These are phyloP conservation scores for Boletus rubescentipes DNA, from an alignment of 768 basidiomycete species.

Conservation along the genomic window DNA sequence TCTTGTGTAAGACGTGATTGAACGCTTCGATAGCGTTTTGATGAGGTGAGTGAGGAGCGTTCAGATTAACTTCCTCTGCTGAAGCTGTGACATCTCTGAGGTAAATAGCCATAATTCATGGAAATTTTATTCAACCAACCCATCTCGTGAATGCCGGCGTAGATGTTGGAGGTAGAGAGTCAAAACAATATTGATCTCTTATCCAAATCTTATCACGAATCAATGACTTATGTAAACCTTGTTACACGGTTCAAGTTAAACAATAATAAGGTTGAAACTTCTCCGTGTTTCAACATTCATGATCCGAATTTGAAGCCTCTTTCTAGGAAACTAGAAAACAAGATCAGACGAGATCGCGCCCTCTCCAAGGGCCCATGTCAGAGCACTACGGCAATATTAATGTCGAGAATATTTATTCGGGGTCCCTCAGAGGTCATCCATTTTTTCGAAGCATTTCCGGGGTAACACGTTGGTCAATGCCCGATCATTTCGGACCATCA, in stretches of 20 bases:
- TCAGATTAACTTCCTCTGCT: slow-evolving; percentile 54
- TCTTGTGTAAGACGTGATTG: slow-evolving; percentile 46
- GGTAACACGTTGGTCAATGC: background rate
- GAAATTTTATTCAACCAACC: slow-evolving; percentile 19
- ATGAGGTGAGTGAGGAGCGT: slow-evolving; percentile 58
- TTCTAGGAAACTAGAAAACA: slow-evolving; percentile 2
- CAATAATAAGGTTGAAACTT: slow-evolving; percentile 28
- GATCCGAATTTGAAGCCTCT: slow-evolving; percentile 16
- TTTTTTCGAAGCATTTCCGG: slow-evolving; percentile 16
- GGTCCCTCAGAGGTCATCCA: slow-evolving; percentile 11
- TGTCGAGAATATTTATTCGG: slow-evolving; percentile 15
- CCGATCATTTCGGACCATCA: slow-evolving; percentile 8
- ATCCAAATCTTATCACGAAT: slow-evolving; percentile 22
- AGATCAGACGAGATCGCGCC: slow-evolving; percentile 4
- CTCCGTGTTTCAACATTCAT: slow-evolving; percentile 28
- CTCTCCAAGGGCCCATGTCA: background rate
- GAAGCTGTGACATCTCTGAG: slow-evolving; percentile 45
- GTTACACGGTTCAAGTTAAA: slow-evolving; percentile 8
- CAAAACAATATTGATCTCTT: background rate
- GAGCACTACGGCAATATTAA: slow-evolving; percentile 22
- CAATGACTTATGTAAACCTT: slow-evolving; percentile 18
- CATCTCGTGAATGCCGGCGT: slow-evolving; percentile 17
- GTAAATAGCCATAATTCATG: slow-evolving; percentile 9
- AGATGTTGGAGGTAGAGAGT: slow-evolving; percentile 3
- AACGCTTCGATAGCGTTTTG: slow-evolving; percentile 67